Conservation (phyloP, 345 rosid genomes). For the Euphorbia peplus region DNA sequence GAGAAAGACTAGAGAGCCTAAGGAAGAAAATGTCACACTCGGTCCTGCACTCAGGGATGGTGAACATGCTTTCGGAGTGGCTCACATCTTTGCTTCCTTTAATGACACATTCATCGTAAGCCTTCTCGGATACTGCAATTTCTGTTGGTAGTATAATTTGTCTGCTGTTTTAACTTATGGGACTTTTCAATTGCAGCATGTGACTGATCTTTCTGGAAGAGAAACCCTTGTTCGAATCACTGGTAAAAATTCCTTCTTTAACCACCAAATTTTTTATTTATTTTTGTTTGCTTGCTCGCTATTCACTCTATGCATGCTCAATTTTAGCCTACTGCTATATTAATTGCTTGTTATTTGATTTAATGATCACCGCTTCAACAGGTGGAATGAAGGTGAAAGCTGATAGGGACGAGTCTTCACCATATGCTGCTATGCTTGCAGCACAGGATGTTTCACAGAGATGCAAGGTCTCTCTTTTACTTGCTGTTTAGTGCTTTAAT, state of each 20-base stretch:
- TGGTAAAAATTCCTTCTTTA: conserved; percentile 32
- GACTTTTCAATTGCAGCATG: conserved; percentile 48
- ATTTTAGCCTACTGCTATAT: background rate
- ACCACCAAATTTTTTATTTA: background rate
- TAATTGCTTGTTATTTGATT: background rate
- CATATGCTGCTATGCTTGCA: conserved; percentile 93
- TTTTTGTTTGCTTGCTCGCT: background rate
- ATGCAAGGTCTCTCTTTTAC: conserved; percentile 50
- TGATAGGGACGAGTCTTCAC: conserved; percentile 86
- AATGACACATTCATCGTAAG: conserved; percentile 60
- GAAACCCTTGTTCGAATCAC: conserved; percentile 91
- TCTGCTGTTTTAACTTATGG: background rate
- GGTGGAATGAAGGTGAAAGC: conserved; percentile 98
- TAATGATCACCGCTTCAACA: conserved; percentile 10
- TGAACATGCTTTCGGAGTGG: conserved; percentile 31
- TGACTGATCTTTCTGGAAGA: conserved; percentile 86
- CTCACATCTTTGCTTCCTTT: conserved; percentile 23
- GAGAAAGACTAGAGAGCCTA: conserved; percentile 31
- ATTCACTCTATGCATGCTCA: background rate
- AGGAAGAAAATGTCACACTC: conserved; percentile 34
- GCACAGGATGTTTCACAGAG: conserved; percentile 78
- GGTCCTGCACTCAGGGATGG: conserved; percentile 33
- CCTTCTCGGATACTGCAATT: background rate
- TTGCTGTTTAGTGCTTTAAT: background rate
- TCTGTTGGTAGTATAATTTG: background rate